Evolutionary conservation across 257 asterid genomes (phyloP), one percentile per base, ranked within the genome.

Genomic region (Cruciata laevipes): DNA sequence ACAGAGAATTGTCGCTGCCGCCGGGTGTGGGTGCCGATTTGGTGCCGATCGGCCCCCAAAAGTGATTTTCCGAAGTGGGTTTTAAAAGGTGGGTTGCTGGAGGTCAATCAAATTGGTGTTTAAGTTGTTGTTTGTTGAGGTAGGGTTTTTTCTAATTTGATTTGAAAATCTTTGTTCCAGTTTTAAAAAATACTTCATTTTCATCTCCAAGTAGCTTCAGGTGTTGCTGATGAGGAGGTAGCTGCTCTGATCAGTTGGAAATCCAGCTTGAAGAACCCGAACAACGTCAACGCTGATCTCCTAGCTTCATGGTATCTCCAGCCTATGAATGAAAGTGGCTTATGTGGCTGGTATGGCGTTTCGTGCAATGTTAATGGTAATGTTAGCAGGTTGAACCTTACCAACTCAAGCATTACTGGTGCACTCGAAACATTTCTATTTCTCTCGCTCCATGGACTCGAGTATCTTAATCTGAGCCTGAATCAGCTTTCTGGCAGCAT

Each of bases 341-440:
- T 74, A 12, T 76, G 77, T 62, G 35, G 1, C 7, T 65, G 81
- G 76, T 77, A 57, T 42, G 73, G 76, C 8, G 44, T 77, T 59
- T 61, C 57, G 0, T 77, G 81, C 59, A 5, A 6, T 18, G 3
- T 35, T 12, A 5, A 44, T 21, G 68, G 57, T 14, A 44, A 23
- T 31, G 18, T 73, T 23, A 40, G 12, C 20, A 17, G 20, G 14
- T 0, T 77, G 49, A 77, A 69, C 67, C 74, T 73, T 52, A 53
- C 76, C 0, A 55, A 66, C 30, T 31, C 21, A 0, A 7, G 53
- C 37, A 25, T 73, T 1, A 4, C 3, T 23, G 82, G 73, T 32
- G 70, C 74, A 2, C 74, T 74, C 1, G 1, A 61, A 5, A 16
- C 49, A 65, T 78, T 78, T 30, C 76, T 79, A 0, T 78, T 71